A percentile compares a stretch with the other conserved stretches of the same genome.
phyloP scores from a whole-genome alignment of 257 asterid genomes.

The Echium plantagineum region DNA sequence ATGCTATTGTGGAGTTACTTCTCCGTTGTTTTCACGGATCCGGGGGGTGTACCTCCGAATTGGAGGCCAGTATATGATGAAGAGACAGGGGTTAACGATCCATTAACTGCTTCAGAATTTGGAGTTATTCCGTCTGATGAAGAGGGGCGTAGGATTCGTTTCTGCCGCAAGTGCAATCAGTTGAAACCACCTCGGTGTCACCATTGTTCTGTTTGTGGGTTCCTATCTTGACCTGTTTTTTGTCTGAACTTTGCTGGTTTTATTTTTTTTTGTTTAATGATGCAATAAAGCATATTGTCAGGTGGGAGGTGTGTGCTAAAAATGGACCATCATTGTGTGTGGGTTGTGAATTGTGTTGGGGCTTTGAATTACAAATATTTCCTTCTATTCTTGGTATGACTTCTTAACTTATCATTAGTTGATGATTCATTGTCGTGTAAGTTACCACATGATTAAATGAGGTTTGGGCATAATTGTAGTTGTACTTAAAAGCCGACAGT shows the following conservation, averaged over 20 bases:
- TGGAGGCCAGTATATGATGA: slow-evolving; percentile 87
- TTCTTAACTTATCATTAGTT: slow-evolving; percentile 3
- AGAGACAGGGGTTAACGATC: slow-evolving; percentile 79
- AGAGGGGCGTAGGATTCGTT: slow-evolving; percentile 49
- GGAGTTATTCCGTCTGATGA: slow-evolving; percentile 29
- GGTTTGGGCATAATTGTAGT: too few species aligned
- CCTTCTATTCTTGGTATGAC: slow-evolving; percentile 90
- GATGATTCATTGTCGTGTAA: neutral
- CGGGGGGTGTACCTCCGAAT: slow-evolving; percentile 79
- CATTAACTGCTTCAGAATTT: slow-evolving; percentile 56
- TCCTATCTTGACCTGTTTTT: slow-evolving; percentile 15
- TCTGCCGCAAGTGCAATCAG: slow-evolving; percentile 92
- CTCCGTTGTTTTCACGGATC: slow-evolving; percentile 90
- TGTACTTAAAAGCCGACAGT: too few species aligned
- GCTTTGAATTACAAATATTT: slow-evolving; percentile 94
- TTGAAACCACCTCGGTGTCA: slow-evolving; percentile 98
- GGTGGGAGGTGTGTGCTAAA: slow-evolving; percentile 96
- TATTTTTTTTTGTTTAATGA: slow-evolving; percentile 11
- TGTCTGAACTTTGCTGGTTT: neutral
- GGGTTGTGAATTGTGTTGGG: slow-evolving; percentile 99
- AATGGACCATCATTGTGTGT: slow-evolving; percentile 99
- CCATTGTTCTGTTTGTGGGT: slow-evolving; percentile 99
- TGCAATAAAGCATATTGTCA: slow-evolving; percentile 16
- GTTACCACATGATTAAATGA: too few species aligned
- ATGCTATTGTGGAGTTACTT: slow-evolving; percentile 97